phyloP scores from a whole-genome alignment of 1,139 yeast genomes.

The Geotrichum klebahnii region DNA sequence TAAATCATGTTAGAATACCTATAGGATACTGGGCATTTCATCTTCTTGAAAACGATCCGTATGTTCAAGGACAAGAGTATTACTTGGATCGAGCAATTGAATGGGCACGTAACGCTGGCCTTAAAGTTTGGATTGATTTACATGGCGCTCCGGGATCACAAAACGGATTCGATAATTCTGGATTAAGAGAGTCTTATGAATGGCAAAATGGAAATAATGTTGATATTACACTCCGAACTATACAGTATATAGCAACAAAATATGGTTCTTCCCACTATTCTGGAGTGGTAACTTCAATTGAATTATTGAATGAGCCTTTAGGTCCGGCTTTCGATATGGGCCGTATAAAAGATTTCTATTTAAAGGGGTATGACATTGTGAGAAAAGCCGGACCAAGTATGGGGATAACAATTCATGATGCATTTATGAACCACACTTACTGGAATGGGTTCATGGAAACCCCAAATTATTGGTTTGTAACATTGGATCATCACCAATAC shows the following conservation, averaged over 20 bases:
- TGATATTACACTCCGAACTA: conserved; percentile 50
- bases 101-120: conserved; percentile 62
- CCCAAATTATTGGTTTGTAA: conserved; percentile 57
- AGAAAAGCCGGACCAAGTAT: conserved; percentile 49
- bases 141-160: conserved; percentile 98
- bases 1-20: conserved; percentile 85
- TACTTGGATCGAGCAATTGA: conserved; percentile 70
- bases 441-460: conserved; percentile 55
- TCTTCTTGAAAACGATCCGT: conserved; percentile 65
- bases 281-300: conserved; percentile 79
- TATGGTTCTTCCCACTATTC: conserved; percentile 63
- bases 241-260: conserved; percentile 47
- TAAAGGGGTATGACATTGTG: conserved; percentile 51
- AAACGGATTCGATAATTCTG: conserved; percentile 95
- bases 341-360: conserved; percentile 54
- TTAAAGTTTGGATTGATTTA: conserved; percentile 85
- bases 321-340: conserved; percentile 63
- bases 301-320: conserved; percentile 84
- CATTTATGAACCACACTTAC: conserved; percentile 59
- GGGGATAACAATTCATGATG: conserved; percentile 63
- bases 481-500: conserved; percentile 87
- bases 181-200: conserved; percentile 60
- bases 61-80: conserved; percentile 75
- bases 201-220: conserved; percentile 52
- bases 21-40: conserved; percentile 95